These are phyloP conservation scores for Salicornia ramosissima DNA, from an alignment of 148 eudicot species.

Conservation along the genomic window DNA sequence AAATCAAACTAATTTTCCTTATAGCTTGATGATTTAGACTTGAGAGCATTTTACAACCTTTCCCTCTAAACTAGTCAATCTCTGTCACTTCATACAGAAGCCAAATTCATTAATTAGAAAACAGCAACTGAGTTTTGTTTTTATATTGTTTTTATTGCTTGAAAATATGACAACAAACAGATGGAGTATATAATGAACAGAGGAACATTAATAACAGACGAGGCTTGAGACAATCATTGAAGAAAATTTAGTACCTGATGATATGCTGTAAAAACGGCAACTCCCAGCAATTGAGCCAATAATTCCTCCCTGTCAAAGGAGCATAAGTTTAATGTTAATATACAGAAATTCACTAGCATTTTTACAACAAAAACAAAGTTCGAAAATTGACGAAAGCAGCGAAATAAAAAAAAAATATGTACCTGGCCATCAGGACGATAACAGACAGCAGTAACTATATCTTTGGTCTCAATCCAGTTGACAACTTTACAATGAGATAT, in stretches of 20 bases:
- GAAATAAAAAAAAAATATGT: slow-evolving; percentile 12
- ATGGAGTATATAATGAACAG: no score
- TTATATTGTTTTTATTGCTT: no score
- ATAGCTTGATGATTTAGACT: background rate
- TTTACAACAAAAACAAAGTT: background rate
- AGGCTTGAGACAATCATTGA: no score
- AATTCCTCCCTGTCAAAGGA: slow-evolving; percentile 59
- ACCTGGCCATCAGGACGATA: slow-evolving; percentile 88
- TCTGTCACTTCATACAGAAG: no score
- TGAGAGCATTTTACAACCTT: background rate
- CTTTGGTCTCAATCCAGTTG: slow-evolving; percentile 78
- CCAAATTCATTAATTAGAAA: no score
- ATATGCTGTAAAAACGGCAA: slow-evolving; percentile 53
- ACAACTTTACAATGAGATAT: slow-evolving; percentile 60
- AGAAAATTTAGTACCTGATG: slow-evolving; percentile 38
- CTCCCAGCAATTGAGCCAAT: slow-evolving; percentile 68
- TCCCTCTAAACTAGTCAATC: no score
- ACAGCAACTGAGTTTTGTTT: no score
- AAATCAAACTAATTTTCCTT: background rate
- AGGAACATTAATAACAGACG: no score
- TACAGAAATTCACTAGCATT: background rate
- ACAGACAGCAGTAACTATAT: slow-evolving; percentile 82
- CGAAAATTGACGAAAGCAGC: background rate
- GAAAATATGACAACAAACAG: no score
- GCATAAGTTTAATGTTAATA: background rate